These are phyloP conservation scores for Metarhizium robertsii DNA, from an alignment of 2,329 filamentous ascomycete genomes.

Conservation along the genomic window DNA sequence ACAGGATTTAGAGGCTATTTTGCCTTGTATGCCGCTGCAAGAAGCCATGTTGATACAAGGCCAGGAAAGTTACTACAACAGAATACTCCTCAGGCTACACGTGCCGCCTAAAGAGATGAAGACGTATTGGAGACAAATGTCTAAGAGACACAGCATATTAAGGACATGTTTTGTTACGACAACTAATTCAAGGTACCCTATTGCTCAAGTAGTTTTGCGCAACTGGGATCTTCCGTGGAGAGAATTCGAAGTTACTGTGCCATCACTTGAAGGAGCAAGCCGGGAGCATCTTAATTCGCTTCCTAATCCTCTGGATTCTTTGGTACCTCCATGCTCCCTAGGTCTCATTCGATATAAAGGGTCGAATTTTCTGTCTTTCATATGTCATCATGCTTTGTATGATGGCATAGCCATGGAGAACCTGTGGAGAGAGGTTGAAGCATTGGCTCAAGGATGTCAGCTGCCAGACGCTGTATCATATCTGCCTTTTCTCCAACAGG, in stretches of 20 bases:
- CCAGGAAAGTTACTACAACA: conserved; percentile 59
- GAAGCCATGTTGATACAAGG: conserved; percentile 67
- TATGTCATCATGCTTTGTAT: conserved; percentile 74
- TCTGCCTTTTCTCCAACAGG: conserved; percentile 52
- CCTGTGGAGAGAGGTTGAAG: conserved; percentile 63
- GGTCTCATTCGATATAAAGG: conserved; percentile 27
- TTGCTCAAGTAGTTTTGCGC: conserved; percentile 61
- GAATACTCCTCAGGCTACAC: conserved; percentile 53
- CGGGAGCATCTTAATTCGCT: conserved; percentile 30
- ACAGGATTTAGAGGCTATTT: conserved; percentile 40
- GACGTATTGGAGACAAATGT: conserved; percentile 52
- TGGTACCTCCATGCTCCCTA: conserved; percentile 35
- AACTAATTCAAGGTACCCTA: conserved; percentile 48
- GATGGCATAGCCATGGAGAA: conserved; percentile 69
- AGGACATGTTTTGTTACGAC: conserved; percentile 68
- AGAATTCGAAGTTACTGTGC: conserved; percentile 18
- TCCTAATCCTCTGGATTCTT: conserved; percentile 31
- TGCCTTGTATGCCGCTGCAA: conserved; percentile 81
- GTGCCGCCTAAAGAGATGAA: conserved; percentile 41
- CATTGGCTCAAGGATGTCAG: conserved; percentile 34
- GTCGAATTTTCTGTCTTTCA: conserved; percentile 33
- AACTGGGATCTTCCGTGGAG: conserved; percentile 33
- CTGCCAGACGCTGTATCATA: conserved; percentile 47
- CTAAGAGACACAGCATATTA: conserved; percentile 62
- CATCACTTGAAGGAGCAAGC: conserved; percentile 27